Conservation (phyloP, 805 yeast species). For the Nadsonia fulvescens region DNA sequence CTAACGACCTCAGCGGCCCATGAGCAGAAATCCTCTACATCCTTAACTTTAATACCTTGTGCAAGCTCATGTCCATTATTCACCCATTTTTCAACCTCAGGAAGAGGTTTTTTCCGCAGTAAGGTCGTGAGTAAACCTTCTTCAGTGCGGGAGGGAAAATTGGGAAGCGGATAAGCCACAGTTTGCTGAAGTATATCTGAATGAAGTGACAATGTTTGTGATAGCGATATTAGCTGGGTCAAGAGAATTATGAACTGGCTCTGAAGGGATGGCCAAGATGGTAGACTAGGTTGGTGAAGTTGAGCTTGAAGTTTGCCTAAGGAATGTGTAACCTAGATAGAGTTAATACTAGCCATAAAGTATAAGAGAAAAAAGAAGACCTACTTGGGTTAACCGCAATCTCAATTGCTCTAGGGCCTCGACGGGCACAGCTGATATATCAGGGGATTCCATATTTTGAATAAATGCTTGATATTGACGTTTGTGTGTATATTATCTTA, state of each 20-base stretch:
- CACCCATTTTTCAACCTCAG: slow-evolving; percentile 85
- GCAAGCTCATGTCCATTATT: slow-evolving; percentile 23
- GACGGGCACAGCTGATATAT: slow-evolving; percentile 34
- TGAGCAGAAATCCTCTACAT: slow-evolving; percentile 48
- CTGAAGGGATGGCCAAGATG: slow-evolving; percentile 52
- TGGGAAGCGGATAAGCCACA: slow-evolving; percentile 67
- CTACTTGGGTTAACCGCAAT: slow-evolving; percentile 38
- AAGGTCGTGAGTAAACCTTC: slow-evolving; percentile 71
- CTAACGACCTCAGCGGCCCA: slow-evolving; percentile 47
- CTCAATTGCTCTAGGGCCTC: slow-evolving; percentile 45
- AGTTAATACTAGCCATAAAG: no score
- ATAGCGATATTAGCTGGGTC: slow-evolving; percentile 68
- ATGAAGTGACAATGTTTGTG: slow-evolving; percentile 45
- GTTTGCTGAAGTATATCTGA: slow-evolving; percentile 42
- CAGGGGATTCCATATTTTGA: no score
- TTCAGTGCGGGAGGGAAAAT: slow-evolving; percentile 72
- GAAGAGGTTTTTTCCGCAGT: slow-evolving; percentile 70
- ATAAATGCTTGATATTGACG: no score
- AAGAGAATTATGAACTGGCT: slow-evolving; percentile 69
- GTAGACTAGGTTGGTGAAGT: slow-evolving; percentile 27
- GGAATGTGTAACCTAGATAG: slow-evolving; percentile 31
- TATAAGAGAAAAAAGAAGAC: slow-evolving; percentile 4
- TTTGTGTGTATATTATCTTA: slow-evolving; percentile 1
- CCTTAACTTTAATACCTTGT: slow-evolving; percentile 15
- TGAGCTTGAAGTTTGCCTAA: slow-evolving; percentile 37